Evolutionary conservation across 768 basidiomycete species (phyloP).

Genomic region (Tulasnella sp.): DNA sequence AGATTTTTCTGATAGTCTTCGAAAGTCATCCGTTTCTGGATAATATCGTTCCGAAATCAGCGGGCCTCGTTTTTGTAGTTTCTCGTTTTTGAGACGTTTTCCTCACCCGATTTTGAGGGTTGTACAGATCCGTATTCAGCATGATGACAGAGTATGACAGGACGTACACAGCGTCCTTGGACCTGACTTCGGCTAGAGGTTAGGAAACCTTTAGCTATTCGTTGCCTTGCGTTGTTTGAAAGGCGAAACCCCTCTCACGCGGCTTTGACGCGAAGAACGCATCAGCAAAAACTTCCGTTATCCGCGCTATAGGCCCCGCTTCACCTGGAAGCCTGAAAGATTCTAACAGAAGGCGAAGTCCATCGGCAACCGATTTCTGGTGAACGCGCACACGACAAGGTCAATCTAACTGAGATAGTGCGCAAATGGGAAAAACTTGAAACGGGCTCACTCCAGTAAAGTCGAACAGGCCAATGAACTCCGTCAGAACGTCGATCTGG

Average conservation of each 20-base stretch:
- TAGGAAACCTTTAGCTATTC: background rate
- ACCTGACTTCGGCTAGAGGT: slow-evolving; percentile 73
- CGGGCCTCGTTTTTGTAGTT: background rate
- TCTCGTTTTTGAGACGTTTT: too few relatives aligned
- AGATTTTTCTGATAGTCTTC: slow-evolving; percentile 91
- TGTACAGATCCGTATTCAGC: slow-evolving; percentile 96
- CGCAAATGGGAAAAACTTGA: background rate
- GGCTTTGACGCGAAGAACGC: slow-evolving; percentile 79
- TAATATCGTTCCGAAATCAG: slow-evolving; percentile 4
- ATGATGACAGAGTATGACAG: slow-evolving; percentile 92
- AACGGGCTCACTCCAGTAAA: slow-evolving; percentile 63
- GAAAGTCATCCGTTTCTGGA: slow-evolving; percentile 88
- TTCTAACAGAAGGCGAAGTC: slow-evolving; percentile 89
- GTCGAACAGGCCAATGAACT: slow-evolving; percentile 81
- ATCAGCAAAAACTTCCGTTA: slow-evolving; percentile 90
- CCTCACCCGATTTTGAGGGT: slow-evolving; percentile 78
- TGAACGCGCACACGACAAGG: background rate
- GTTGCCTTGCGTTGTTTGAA: too few relatives aligned
- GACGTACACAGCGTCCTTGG: slow-evolving; percentile 87
- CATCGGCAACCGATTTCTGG: slow-evolving; percentile 91
- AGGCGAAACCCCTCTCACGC: slow-evolving; percentile 43
- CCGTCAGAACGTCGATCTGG: slow-evolving; percentile 70
- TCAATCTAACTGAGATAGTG: background rate
- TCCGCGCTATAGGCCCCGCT: slow-evolving; percentile 82
- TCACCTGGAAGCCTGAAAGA: slow-evolving; percentile 92